phyloP scores from a whole-genome alignment of 1,284 basidiomycete species.

The Microbotryum violaceum region DNA sequence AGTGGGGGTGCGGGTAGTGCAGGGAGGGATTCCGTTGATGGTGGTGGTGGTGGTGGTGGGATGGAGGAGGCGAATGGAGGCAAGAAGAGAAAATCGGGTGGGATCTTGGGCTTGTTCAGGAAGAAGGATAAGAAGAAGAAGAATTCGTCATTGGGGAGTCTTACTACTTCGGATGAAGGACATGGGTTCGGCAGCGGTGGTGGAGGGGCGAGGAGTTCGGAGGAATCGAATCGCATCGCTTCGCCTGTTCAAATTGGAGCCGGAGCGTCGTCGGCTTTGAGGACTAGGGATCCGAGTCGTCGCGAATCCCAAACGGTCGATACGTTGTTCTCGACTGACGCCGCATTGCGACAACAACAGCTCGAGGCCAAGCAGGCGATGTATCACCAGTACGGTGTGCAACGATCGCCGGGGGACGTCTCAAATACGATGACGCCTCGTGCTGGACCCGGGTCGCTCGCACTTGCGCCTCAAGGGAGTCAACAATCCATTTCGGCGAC shows the following conservation, averaged over 20 bases:
- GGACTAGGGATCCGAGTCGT: background rate
- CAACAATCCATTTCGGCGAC: slow-evolving; percentile 1
- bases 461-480: background rate
- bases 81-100: slow-evolving; percentile 59
- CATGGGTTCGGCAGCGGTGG: slow-evolving; percentile 13
- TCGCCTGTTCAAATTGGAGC: background rate
- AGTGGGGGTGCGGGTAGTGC: slow-evolving; percentile 46
- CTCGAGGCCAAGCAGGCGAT: slow-evolving; percentile 79
- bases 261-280: slow-evolving; percentile 35
- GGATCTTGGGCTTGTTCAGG: slow-evolving; percentile 65
- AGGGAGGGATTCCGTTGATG: slow-evolving; percentile 40
- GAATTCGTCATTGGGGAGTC: slow-evolving; percentile 35
- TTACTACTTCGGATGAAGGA: slow-evolving; percentile 51
- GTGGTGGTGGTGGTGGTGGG: slow-evolving; percentile 32
- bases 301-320: slow-evolving; percentile 29
- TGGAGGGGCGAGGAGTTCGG: slow-evolving; percentile 13
- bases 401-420: slow-evolving; percentile 32
- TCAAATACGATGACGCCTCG: slow-evolving; percentile 30
- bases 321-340: slow-evolving; percentile 34
- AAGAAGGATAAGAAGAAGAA: slow-evolving; percentile 65
- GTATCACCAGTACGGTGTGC: slow-evolving; percentile 64
- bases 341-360: slow-evolving; percentile 63
- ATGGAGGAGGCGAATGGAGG: slow-evolving; percentile 36
- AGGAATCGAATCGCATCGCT: slow-evolving; percentile 15
- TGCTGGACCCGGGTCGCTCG: slow-evolving; percentile 6